A percentile compares a stretch with the other conserved stretches of the same genome.
Conservation (phyloP, 2,329 filamentous ascomycete species). For the Phaeophleospora eucalypticola region DNA sequence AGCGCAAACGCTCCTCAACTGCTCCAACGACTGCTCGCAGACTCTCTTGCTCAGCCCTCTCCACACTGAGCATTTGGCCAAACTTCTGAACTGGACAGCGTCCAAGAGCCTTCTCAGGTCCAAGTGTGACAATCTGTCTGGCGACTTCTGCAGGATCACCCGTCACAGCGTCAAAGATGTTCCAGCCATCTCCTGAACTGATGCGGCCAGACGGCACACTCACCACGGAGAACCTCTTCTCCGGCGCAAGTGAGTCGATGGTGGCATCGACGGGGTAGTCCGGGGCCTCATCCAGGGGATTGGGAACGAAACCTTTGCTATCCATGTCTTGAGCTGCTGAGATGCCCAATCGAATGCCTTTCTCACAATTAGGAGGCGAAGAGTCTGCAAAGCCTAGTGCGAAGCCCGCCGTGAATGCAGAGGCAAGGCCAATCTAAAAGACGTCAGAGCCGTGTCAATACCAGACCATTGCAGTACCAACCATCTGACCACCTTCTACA, state of each 20-base stretch:
- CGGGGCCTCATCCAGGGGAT: slow-evolving; percentile 21
- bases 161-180: slow-evolving; percentile 31
- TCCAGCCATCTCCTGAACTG: slow-evolving; percentile 33
- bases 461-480: slow-evolving; percentile 5
- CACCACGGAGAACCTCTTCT: slow-evolving; percentile 25
- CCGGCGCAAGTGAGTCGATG: slow-evolving; percentile 22
- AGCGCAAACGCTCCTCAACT: slow-evolving; percentile 27
- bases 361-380: slow-evolving; percentile 28
- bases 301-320: slow-evolving; percentile 25
- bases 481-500: slow-evolving; percentile 15
- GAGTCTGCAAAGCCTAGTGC: slow-evolving; percentile 31
- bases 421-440: slow-evolving; percentile 25
- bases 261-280: slow-evolving; percentile 28
- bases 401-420: slow-evolving; percentile 33
- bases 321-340: slow-evolving; percentile 27
- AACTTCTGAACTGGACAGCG: slow-evolving; percentile 28
- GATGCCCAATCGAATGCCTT: slow-evolving; percentile 29
- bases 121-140: slow-evolving; percentile 29
- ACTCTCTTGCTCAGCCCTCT: slow-evolving; percentile 31
- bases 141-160: slow-evolving; percentile 33
- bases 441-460: slow-evolving; percentile 7
- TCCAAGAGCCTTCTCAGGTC: slow-evolving; percentile 29
- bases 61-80: slow-evolving; percentile 27
- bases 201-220: slow-evolving; percentile 31
- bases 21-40: slow-evolving; percentile 29